Percentiles rank a stretch among this genome's conserved stretches.
Evolutionary conservation across 768 basidiomycete species (phyloP).

Genomic region (Leucosporidium scottii): DNA sequence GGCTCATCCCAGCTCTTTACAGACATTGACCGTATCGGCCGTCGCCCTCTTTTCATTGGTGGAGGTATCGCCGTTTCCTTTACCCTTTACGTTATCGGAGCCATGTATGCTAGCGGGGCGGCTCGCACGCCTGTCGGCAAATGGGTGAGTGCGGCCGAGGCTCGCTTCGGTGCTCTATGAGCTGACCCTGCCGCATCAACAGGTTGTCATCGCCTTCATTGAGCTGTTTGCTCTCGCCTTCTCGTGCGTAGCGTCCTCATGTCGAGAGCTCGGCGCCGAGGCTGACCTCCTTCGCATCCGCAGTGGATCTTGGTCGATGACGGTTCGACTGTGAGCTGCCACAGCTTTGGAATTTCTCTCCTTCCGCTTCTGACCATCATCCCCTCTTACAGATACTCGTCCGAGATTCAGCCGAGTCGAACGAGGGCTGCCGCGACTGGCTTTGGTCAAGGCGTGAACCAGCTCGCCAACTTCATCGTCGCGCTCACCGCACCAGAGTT

Average conservation of each 20-base stretch:
- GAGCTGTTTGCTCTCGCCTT: constrained; percentile 23
- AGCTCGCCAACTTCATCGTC: constrained; percentile 11
- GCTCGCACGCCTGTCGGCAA: constrained; percentile 3
- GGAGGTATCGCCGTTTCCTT: constrained; percentile 47
- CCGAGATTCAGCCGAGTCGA: constrained; percentile 51
- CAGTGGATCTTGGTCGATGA: constrained; percentile 45
- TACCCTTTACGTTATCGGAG: constrained; percentile 47
- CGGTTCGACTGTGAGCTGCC: constrained; percentile 28
- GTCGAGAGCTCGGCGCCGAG: not conserved
- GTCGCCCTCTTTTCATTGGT: constrained; percentile 46
- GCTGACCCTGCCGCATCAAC: no score
- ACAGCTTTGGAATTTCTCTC: no score
- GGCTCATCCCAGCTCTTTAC: constrained; percentile 42
- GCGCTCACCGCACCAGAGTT: constrained; percentile 17
- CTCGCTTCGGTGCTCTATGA: no score
- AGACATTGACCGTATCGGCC: constrained; percentile 36
- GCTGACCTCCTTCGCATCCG: constrained; percentile 35
- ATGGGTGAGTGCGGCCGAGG: constrained; percentile 19
- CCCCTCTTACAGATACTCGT: constrained; percentile 31
- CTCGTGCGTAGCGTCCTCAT: not conserved
- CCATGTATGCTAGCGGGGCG: constrained; percentile 44
- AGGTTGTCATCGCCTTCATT: constrained; percentile 20
- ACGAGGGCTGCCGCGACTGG: constrained; percentile 46
- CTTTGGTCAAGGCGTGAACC: constrained; percentile 15
- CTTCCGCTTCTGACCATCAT: not conserved